These are phyloP conservation scores for Fraxinus quadrangulata DNA, from an alignment of 257 asterid species.

Conservation along the genomic window DNA sequence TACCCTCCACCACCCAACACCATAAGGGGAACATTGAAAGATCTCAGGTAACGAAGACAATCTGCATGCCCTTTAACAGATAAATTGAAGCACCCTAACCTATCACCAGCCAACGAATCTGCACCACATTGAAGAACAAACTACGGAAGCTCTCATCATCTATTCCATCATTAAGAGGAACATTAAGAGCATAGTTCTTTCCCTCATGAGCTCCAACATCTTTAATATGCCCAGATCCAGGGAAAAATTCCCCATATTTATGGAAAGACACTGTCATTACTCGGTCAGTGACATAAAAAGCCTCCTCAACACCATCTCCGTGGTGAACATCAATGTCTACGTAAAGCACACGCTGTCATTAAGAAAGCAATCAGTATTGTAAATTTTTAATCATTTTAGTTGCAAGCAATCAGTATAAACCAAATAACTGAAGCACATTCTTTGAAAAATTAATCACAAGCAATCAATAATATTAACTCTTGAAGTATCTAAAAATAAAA, in stretches of 20 bases:
- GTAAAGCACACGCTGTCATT: conserved; percentile 59
- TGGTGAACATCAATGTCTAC: conserved; percentile 67
- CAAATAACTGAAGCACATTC: not conserved
- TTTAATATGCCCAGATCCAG: conserved; percentile 66
- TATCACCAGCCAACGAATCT: conserved; percentile 69
- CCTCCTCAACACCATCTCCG: conserved; percentile 79
- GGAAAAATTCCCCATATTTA: conserved; percentile 66
- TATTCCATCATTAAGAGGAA: conserved; percentile 61
- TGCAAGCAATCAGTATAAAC: not conserved
- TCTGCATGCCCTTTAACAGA: conserved; percentile 71
- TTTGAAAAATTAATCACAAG: not conserved
- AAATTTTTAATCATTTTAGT: not conserved
- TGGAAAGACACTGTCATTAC: conserved; percentile 74
- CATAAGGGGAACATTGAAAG: conserved; percentile 71
- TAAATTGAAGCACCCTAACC: conserved; percentile 68
- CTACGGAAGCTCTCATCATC: conserved; percentile 49
- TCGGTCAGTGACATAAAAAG: conserved; percentile 63
- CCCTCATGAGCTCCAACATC: conserved; percentile 52
- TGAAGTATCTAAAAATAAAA: not conserved
- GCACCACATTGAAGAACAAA: conserved; percentile 74
- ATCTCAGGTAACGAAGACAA: conserved; percentile 60
- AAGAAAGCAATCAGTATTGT: not conserved
- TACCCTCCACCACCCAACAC: conserved; percentile 78
- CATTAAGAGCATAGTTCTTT: conserved; percentile 60
- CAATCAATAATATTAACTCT: not conserved